Evolutionary conservation across 306 rosid species (phyloP).

Genomic region (Rosa rugosa): DNA sequence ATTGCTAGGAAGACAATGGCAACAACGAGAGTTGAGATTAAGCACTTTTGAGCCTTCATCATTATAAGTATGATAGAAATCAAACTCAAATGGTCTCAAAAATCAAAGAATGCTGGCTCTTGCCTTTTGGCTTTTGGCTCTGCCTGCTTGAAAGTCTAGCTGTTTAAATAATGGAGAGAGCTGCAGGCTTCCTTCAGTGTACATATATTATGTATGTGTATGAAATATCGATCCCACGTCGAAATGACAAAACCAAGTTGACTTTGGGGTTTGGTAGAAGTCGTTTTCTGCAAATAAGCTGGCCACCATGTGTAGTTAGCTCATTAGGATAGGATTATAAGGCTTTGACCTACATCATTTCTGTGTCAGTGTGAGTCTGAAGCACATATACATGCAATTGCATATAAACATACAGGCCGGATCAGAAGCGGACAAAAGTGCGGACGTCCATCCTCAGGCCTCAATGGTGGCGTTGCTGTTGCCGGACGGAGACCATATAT

Average conservation of each 20-base stretch:
- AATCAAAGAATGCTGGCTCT: neutral
- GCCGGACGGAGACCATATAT: too few species aligned
- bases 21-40: conserved; percentile 30
- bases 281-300: conserved; percentile 23
- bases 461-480: too few species aligned
- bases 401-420: too few species aligned
- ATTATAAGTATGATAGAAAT: neutral
- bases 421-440: too few species aligned
- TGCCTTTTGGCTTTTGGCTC: neutral
- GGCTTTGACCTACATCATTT: neutral
- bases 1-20: conserved; percentile 29
- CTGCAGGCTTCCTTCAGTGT: neutral
- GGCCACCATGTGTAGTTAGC: neutral
- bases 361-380: too few species aligned
- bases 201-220: neutral
- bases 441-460: too few species aligned
- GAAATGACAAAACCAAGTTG: conserved; percentile 33
- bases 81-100: neutral
- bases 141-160: conserved; percentile 10
- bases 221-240: neutral
- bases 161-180: conserved; percentile 22
- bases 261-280: conserved; percentile 28
- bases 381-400: too few species aligned
- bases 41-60: conserved; percentile 41
- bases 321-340: neutral